These are phyloP conservation scores for Pythium rhizo-oryzae DNA, from an alignment of 352 stramenopile genomes.

Conservation along the genomic window DNA sequence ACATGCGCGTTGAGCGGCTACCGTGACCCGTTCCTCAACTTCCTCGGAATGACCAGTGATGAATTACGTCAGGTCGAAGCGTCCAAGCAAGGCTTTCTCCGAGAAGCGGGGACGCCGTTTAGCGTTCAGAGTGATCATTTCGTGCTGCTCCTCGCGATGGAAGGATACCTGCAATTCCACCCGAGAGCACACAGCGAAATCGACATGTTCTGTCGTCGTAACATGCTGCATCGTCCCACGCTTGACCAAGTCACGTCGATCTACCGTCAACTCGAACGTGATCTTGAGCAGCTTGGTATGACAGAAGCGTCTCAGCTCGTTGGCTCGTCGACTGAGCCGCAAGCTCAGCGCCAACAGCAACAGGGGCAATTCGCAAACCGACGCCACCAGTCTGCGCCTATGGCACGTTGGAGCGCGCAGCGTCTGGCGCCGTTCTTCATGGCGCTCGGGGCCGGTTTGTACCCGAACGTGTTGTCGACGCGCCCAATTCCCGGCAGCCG, in stretches of 20 bases:
- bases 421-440: constrained; percentile 63
- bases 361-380: neutral
- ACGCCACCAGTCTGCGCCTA: neutral
- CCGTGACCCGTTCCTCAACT: constrained; percentile 76
- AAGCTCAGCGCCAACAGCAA: constrained; percentile 1
- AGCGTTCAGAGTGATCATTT: constrained; percentile 73
- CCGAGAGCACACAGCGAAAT: constrained; percentile 41
- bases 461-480: constrained; percentile 73
- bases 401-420: constrained; percentile 22
- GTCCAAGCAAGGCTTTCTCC: constrained; percentile 58
- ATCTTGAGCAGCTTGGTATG: constrained; percentile 60
- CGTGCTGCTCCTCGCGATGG: constrained; percentile 64
- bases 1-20: constrained; percentile 75
- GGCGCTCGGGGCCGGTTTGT: constrained; percentile 68
- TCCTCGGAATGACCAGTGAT: constrained; percentile 63
- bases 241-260: constrained; percentile 71
- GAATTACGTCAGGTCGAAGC: constrained; percentile 58
- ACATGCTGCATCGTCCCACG: constrained; percentile 66
- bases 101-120: constrained; percentile 40
- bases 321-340: constrained; percentile 7
- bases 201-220: constrained; percentile 55
- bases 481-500: constrained; percentile 38
- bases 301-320: constrained; percentile 50
- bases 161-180: constrained; percentile 52
- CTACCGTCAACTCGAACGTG: constrained; percentile 64